Evolutionary conservation across 371 early-diverging fungal species (phyloP), one percentile per base, ranked within the genome.

Genomic region (Mortierella sp.): DNA sequence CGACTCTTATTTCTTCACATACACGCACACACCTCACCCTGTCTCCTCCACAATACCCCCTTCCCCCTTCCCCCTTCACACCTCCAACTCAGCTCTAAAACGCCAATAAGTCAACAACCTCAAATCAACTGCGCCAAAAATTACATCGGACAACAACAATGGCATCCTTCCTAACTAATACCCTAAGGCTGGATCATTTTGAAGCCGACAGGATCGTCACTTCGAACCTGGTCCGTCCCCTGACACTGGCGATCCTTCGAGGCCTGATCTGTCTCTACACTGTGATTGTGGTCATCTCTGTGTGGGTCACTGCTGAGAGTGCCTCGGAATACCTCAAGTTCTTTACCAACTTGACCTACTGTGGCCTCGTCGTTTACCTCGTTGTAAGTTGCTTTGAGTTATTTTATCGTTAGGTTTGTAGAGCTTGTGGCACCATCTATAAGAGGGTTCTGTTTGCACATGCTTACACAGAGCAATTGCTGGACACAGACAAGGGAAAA

Each of bases 171-270:
- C 65, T 72, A n/a, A 31, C 26, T 19, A 55, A 55, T 0, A 31
- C 34, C 19, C 45, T 78, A 2, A 79, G 72, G 50, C 78, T 93
- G 65, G 90, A 91, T 80, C 86, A 84, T 55, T 91, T 93, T 57
- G 89, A 88, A 7, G 91, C 93, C 16, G 92, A 92, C 76, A 77
- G 84, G 72, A 90, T 91, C 31, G 91, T 92, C 9, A 92, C 92
- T 10, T 92, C 93, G 1, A 80, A 92, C 70, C 88, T 90, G 83
- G 89, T 92, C 28, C 89, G 90, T 10, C 80, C 90, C 2, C 80
- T 87, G 45, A 82, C 83, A 1, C 82, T 93, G 58, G 84, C 91
- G 16, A 45, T 82, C 48, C 84, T 92, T 72, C 91, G 92, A n/a
- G 83, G 88, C 1, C 45, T 88, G 7, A 34, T 86, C 11, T 60